Percentiles rank a stretch among this genome's conserved stretches.
Conservation (phyloP, 2,329 filamentous ascomycete species). For the Chaetomiaceae sp. region DNA sequence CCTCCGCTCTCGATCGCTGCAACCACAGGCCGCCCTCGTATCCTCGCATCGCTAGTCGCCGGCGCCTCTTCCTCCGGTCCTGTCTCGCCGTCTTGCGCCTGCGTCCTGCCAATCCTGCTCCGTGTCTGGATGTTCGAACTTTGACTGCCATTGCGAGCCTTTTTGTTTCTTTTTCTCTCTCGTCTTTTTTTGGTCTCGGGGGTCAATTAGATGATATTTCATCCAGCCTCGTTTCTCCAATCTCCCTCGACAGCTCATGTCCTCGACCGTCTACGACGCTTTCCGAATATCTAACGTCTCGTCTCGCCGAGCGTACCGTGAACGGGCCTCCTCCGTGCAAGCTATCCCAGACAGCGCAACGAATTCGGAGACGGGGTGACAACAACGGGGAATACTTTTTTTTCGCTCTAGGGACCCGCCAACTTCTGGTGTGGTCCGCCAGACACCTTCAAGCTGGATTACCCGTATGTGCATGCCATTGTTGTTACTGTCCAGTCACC, state of each 20-base stretch:
- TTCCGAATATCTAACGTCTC: neutral
- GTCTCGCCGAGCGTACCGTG: neutral
- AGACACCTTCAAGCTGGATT: slow-evolving; percentile 24
- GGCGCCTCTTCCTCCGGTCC: slow-evolving; percentile 14
- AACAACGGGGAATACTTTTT: slow-evolving; percentile 7
- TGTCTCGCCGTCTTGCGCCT: neutral
- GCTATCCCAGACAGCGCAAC: neutral
- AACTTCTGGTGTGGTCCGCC: slow-evolving; percentile 27
- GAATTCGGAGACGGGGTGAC: neutral
- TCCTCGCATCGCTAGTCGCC: slow-evolving; percentile 6
- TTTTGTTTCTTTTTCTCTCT: neutral
- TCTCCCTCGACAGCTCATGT: neutral
- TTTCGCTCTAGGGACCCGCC: slow-evolving; percentile 27
- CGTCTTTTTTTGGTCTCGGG: neutral
- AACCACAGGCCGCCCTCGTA: slow-evolving; percentile 2
- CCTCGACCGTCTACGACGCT: neutral
- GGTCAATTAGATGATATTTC: neutral
- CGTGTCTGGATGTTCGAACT: neutral
- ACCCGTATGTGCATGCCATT: slow-evolving; percentile 23
- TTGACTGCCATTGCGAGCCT: neutral
- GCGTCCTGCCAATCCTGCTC: neutral
- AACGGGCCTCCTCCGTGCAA: neutral
- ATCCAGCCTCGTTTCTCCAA: neutral
- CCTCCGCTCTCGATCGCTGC: neutral
- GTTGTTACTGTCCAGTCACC: neutral